Percentiles rank a stretch among this genome's conserved stretches.
Evolutionary conservation across 192 early-diverging fungal genomes (phyloP).

Genomic region (Geranomyces michiganensis): DNA sequence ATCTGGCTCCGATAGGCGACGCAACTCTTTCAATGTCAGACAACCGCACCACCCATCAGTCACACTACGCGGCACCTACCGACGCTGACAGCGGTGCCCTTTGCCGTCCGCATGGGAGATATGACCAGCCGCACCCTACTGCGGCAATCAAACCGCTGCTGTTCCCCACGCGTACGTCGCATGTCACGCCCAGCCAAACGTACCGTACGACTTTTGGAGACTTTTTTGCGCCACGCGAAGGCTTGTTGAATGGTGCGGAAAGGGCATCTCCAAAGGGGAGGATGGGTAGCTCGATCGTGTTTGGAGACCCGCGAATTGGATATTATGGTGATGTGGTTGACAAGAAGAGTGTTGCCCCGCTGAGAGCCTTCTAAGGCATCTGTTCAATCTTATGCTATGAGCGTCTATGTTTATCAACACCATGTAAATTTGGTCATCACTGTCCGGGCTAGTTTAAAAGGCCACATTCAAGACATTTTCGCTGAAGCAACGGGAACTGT

Average conservation of each 20-base stretch:
- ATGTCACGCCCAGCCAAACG: slow-evolving; percentile 2
- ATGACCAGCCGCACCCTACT: slow-evolving; percentile 8
- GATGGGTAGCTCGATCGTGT: slow-evolving; percentile 13
- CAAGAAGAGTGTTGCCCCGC: background rate
- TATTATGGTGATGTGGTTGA: slow-evolving; percentile 13
- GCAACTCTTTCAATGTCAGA: slow-evolving; percentile 24
- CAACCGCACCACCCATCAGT: slow-evolving; percentile 36
- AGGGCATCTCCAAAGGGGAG: background rate
- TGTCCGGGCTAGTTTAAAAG: too few relatives aligned
- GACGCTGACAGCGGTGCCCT: background rate
- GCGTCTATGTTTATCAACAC: too few relatives aligned
- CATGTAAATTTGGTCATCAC: too few relatives aligned
- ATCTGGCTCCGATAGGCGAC: slow-evolving; percentile 19
- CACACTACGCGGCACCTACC: slow-evolving; percentile 19
- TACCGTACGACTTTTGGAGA: slow-evolving; percentile 37
- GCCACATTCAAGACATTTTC: too few relatives aligned
- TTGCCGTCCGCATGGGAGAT: slow-evolving; percentile 9
- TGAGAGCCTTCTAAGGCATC: background rate
- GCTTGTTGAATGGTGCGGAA: slow-evolving; percentile 5
- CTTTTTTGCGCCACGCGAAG: slow-evolving; percentile 23
- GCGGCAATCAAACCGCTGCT: slow-evolving; percentile 20
- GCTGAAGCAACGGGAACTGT: too few relatives aligned
- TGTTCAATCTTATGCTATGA: too few relatives aligned
- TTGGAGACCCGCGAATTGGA: slow-evolving; percentile 24
- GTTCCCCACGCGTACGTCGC: slow-evolving; percentile 29